Evolutionary conservation across 306 rosid species (phyloP), one percentile per base, ranked within the genome.

Genomic region (Alnus rubra): DNA sequence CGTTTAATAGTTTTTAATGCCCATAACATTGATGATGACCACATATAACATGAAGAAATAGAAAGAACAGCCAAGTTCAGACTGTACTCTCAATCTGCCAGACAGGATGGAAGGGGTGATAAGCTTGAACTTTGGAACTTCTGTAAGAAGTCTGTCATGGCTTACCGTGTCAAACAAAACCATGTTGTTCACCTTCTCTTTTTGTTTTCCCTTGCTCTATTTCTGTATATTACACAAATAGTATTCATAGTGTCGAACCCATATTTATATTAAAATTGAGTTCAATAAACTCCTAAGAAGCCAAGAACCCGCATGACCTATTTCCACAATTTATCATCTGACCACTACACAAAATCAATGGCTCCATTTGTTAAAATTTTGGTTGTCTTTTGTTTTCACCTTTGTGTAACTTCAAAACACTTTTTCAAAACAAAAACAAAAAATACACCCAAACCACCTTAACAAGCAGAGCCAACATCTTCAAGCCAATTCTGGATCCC

Each of bases 181-280:
- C 87, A 82, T 74, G 76, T 82, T 85, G 85, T 87, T 85, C 64
- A 85, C 88, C 80, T 87, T 85, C 75, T 85, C 88, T 82, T 85
- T 85, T 52, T 87, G 88, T 76, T 87, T 87, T 45, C 88, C 87
- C 75, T 87, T 87, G 88, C 90, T 85, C 88, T 85, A 87, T 75
- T 85, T 87, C 85, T 81, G 62, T 31, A 52, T 12, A 49, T 49
- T 12, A 49, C 52, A 49, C 52, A 14, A 49, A 49, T 9, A 49
- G 13, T 2, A 49, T 9, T 49, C 52, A 49, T 49, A 9, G 3
- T 10, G 2, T 49, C 13, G 10, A 49, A 49, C 52, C 14, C 45
- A 42, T 42, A 49, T 49, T 9, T 49, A 0, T 49, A 49, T 49
- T 49, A 49, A 49, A 9, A 49, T 49, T 9, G 52, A 49, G 3